Base-by-base conservation (phyloP, 805 yeast species). In the Lipomyces anomalus region DNA sequence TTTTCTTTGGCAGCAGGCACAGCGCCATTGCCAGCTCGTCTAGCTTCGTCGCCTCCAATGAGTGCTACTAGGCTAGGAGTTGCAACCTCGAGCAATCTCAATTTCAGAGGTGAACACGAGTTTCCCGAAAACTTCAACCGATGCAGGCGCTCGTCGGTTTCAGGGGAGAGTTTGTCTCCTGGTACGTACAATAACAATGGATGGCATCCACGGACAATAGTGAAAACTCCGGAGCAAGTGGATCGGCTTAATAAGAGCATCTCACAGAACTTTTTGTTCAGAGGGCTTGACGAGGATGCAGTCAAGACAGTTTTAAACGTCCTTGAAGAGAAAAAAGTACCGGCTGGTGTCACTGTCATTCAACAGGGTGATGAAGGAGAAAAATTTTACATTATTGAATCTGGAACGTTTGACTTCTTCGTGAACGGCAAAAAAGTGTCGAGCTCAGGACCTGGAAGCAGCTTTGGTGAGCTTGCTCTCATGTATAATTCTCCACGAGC, bases 401-500 rank as follows among this genome's bases (percentile, higher is more conserved):
- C 70, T 4, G 98, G 98, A 45, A 67, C 73, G 1, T 96, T 92
- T 46, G 90, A 86, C 52, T 89, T 80, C 59, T 75, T 73, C 57
- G 89, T 84, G 26, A 78, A 86, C 62, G 83, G 79, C 42, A 63
- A 74, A 36, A 75, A 79, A 59, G 90, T 88, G 32, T 81, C 77
- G 61, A 71, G 83, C 1, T 75, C 85, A n/a, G 82, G 85, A 6
- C 79, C 86, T 33, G 97, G 97, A 4, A 78, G 95, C 3, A 81
- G 90, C 37, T 92, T 92, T 67, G 98, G 98, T 62, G 98, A 92
- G 67, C 75, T 92, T 60, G 98, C 98, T 2, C 74, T 92, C 58
- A 88, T 92, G 95, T 90, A 92, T 70, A 90, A 92, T 65, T 80
- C 96, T 17, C 97, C 97, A 51, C 80, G 98, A 67, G 97, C 97